phyloP scores from a whole-genome alignment of 495 filamentous ascomycete species.

The Podospora pseudopauciseta region DNA sequence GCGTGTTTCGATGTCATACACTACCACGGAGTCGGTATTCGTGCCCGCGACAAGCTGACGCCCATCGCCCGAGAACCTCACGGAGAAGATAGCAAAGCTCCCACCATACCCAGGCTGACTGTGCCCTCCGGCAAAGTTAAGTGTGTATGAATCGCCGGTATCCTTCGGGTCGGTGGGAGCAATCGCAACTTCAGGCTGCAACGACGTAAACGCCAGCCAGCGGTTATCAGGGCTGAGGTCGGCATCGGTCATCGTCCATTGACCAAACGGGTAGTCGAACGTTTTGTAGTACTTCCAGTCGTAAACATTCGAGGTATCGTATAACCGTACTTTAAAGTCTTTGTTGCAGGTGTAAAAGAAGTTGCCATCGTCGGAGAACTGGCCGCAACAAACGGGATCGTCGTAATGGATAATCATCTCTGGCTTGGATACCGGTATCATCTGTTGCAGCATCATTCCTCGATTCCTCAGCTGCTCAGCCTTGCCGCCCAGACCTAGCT shows the following conservation, averaged over 20 bases:
- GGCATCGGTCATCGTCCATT: constrained; percentile 96
- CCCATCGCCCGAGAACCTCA: constrained; percentile 91
- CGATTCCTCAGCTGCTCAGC: constrained; percentile 52
- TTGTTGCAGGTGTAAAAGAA: constrained; percentile 96
- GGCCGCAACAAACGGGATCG: constrained; percentile 84
- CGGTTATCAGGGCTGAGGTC: constrained; percentile 87
- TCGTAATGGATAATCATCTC: constrained; percentile 88
- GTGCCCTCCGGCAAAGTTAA: constrained; percentile 61
- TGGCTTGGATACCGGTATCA: constrained; percentile 68
- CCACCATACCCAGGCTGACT: constrained; percentile 39
- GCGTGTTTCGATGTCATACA: constrained; percentile 88
- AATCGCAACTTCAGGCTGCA: constrained; percentile 74
- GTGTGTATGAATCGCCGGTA: constrained; percentile 65
- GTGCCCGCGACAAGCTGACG: constrained; percentile 89
- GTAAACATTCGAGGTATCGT: constrained; percentile 94
- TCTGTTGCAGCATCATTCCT: constrained; percentile 57
- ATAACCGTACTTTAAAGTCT: constrained; percentile 92
- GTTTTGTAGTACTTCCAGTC: constrained; percentile 96
- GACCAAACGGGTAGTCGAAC: constrained; percentile 75
- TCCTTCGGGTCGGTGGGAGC: constrained; percentile 83
- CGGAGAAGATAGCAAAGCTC: constrained; percentile 71
- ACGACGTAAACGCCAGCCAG: constrained; percentile 84
- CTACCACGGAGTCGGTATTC: constrained; percentile 69
- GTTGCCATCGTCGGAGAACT: constrained; percentile 95
- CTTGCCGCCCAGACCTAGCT: constrained; percentile 60